Evolutionary conservation across 2,329 filamentous ascomycete species (phyloP), one percentile per base, ranked within the genome.

Genomic region (Aspergillus sclerotialis): DNA sequence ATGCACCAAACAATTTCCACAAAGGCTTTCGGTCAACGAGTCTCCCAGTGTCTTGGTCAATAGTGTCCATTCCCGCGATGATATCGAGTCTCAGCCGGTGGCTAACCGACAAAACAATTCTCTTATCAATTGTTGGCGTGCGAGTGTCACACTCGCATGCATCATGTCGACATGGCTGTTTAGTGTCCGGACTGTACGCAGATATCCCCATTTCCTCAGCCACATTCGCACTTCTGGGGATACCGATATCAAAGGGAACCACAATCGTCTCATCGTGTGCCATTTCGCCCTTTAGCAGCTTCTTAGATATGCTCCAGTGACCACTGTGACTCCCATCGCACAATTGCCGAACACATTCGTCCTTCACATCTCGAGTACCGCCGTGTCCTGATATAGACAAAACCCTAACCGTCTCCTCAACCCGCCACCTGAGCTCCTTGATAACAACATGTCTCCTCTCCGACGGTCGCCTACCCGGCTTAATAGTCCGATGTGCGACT

Each of bases 11-110:
- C 3, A 35, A 34, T 17, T 37, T 40, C 34, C 15, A 34, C 4
- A 27, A 15, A 15, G 31, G 31, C 17, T 32, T 37, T 19, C 38
- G 34, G 19, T 32, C 31, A 21, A 40, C 34, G 4, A 40, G 18
- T n/a, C 8, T 35, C 11, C 31, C 28, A 3, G 31, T 40, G 11
- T 24, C 18, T 7, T 16, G 34, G 14, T 40, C 28, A 18, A 37
- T 29, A 9, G 35, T 34, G 17, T 40, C 38, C 15, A 37, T 32
- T 13, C 38, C 38, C 2, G 31, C 26, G 28, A 40, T 34, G 5
- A 40, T 34, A 16, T 40, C 38, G 4, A 40, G 26, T 8, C 24
- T 37, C 16, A 40, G 28, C 23, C 28, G 38, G 15, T 40, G 31
- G 15, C 21, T 28, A 6, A 34, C 34, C 2, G 14, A 29, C 7